Conservation (phyloP, 2,329 filamentous ascomycete genomes). For the Diaporthe ilicicola region DNA sequence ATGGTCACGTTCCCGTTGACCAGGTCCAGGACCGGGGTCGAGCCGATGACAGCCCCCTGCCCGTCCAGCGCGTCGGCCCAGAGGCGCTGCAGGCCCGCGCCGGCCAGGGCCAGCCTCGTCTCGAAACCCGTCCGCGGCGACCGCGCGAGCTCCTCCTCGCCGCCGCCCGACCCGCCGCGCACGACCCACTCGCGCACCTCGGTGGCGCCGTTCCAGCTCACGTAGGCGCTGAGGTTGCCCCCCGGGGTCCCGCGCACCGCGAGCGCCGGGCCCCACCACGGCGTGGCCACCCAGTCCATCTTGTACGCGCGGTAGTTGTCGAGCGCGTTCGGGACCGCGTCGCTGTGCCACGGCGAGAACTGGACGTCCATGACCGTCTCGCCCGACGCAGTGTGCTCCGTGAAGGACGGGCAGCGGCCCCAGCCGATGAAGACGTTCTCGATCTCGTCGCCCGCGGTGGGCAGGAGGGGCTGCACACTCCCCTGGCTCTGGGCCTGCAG, state of each 20-base stretch:
- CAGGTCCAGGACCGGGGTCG: conserved; percentile 38
- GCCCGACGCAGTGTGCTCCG: conserved; percentile 52
- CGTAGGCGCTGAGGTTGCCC: conserved; percentile 35
- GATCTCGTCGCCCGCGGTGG: conserved; percentile 17
- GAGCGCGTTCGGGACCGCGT: conserved; percentile 35
- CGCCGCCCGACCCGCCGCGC: not conserved
- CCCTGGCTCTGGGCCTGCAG: conserved; percentile 50
- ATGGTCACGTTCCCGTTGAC: conserved; percentile 17
- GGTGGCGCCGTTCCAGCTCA: conserved; percentile 47
- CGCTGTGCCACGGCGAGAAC: conserved; percentile 42
- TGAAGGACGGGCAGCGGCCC: conserved; percentile 55
- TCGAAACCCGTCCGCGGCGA: conserved; percentile 30
- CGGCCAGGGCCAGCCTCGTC: conserved; percentile 26
- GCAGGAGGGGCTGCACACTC: conserved; percentile 46
- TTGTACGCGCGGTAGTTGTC: conserved; percentile 42
- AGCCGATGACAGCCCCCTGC: conserved; percentile 36
- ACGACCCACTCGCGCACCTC: conserved; percentile 38
- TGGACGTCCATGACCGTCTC: conserved; percentile 51
- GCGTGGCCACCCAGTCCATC: conserved; percentile 40
- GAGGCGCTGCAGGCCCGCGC: conserved; percentile 7
- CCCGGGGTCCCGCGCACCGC: conserved; percentile 32
- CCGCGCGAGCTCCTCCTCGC: conserved; percentile 7
- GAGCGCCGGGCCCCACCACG: conserved; percentile 37
- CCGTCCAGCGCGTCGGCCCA: conserved; percentile 32
- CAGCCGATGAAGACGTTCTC: conserved; percentile 54